Conservation (phyloP, 345 rosid species). For the Heritiera fomes region DNA sequence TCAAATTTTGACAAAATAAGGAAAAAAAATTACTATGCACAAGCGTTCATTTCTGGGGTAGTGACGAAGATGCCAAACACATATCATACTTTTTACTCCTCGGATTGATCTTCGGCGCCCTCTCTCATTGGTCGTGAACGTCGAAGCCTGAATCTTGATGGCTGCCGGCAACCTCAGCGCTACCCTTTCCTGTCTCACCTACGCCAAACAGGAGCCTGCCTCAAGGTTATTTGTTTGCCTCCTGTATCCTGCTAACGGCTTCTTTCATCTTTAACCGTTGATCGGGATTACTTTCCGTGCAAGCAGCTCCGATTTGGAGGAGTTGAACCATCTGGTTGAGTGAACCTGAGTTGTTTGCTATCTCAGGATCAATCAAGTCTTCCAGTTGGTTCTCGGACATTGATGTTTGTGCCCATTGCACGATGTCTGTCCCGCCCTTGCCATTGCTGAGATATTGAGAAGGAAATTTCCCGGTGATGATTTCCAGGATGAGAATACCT, state of each 20-base stretch:
- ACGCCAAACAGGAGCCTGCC: background rate
- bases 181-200: conserved; percentile 7
- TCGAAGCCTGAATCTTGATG: background rate
- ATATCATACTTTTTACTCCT: background rate
- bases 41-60: background rate
- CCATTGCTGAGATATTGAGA: conserved; percentile 60
- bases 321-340: conserved; percentile 45
- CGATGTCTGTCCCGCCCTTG: conserved; percentile 62
- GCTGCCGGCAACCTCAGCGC: conserved; percentile 7
- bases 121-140: background rate
- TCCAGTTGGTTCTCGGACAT: conserved; percentile 37
- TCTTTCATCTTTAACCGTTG: conserved; percentile 56
- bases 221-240: conserved; percentile 29
- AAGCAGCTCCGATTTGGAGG: conserved; percentile 58
- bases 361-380: conserved; percentile 75
- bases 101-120: background rate
- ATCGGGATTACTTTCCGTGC: conserved; percentile 52
- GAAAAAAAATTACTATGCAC: background rate
- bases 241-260: conserved; percentile 59
- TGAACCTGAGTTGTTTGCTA: conserved; percentile 35
- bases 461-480: conserved; percentile 76
- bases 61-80: background rate
- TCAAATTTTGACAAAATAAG: background rate
- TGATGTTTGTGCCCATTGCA: conserved; percentile 55
- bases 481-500: conserved; percentile 74